Conservation (phyloP, 169 alveolate species). For the Fabrea salina region DNA sequence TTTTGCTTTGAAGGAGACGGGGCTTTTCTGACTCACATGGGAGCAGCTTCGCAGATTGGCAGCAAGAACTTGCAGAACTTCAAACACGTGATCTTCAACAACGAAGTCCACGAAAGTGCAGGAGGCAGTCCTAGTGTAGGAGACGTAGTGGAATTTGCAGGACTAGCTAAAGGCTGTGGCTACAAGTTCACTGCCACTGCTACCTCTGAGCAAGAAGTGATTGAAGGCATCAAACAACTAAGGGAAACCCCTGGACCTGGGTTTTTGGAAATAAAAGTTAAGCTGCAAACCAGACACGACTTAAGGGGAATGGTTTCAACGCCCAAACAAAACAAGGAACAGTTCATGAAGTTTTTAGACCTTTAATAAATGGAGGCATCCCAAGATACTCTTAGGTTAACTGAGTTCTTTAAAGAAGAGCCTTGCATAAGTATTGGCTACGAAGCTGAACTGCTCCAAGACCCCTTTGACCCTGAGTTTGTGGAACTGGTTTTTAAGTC, state of each 20-base stretch:
- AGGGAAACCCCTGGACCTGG: neutral
- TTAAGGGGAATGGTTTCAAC: neutral
- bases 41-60: constrained; percentile 59
- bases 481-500: too few species aligned
- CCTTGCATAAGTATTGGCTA: too few species aligned
- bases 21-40: constrained; percentile 70
- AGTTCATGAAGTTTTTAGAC: neutral
- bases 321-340: constrained; percentile 3
- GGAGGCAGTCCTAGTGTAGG: constrained; percentile 70
- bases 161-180: constrained; percentile 57
- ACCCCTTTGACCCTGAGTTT: too few species aligned
- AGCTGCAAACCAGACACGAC: neutral
- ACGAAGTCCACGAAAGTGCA: constrained; percentile 70
- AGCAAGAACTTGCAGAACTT: neutral
- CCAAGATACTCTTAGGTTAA: too few species aligned
- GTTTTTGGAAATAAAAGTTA: neutral
- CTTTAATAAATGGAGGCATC: neutral
- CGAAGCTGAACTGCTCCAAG: too few species aligned
- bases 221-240: neutral
- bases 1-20: constrained; percentile 78
- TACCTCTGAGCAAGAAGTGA: constrained; percentile 46
- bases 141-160: constrained; percentile 43
- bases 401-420: too few species aligned
- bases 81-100: constrained; percentile 56
- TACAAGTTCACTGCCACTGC: constrained; percentile 53